A percentile compares a stretch with the other conserved stretches of the same genome.
These are phyloP conservation scores for Leccinum laetum DNA, from an alignment of 1,284 basidiomycete species.

Conservation along the genomic window DNA sequence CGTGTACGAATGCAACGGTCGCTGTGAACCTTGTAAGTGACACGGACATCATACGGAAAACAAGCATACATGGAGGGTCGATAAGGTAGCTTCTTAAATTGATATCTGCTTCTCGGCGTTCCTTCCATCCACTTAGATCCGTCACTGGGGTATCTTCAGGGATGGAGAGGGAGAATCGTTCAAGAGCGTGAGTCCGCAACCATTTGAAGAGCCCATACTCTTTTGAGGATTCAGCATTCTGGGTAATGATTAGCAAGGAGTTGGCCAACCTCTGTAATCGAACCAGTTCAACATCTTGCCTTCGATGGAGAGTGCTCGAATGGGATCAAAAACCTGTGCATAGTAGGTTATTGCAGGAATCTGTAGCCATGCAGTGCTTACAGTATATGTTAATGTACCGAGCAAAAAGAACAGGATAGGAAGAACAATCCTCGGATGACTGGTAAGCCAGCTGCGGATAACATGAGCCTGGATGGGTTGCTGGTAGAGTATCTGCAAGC, in stretches of 20 bases:
- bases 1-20: conserved; percentile 82
- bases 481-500: conserved; percentile 70
- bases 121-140: conserved; percentile 68
- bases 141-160: conserved; percentile 12
- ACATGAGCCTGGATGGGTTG: conserved; percentile 77
- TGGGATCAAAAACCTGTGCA: conserved; percentile 86
- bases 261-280: conserved; percentile 59
- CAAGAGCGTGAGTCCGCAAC: conserved; percentile 59
- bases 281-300: conserved; percentile 85
- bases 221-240: conserved; percentile 30
- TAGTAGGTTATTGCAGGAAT: neutral
- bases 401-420: conserved; percentile 87
- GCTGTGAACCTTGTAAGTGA: conserved; percentile 34
- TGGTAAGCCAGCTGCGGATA: conserved; percentile 80
- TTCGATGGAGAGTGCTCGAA: conserved; percentile 85
- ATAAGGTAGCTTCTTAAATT: conserved; percentile 70
- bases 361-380: conserved; percentile 36
- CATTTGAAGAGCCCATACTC: conserved; percentile 68
- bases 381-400: conserved; percentile 87
- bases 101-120: conserved; percentile 76
- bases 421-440: conserved; percentile 85
- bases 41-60: neutral
- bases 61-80: conserved; percentile 65
- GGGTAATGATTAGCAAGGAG: neutral
- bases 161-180: conserved; percentile 40